Base-by-base conservation (phyloP, 2,329 filamentous ascomycete genomes). In the Ophiostoma quercus region DNA sequence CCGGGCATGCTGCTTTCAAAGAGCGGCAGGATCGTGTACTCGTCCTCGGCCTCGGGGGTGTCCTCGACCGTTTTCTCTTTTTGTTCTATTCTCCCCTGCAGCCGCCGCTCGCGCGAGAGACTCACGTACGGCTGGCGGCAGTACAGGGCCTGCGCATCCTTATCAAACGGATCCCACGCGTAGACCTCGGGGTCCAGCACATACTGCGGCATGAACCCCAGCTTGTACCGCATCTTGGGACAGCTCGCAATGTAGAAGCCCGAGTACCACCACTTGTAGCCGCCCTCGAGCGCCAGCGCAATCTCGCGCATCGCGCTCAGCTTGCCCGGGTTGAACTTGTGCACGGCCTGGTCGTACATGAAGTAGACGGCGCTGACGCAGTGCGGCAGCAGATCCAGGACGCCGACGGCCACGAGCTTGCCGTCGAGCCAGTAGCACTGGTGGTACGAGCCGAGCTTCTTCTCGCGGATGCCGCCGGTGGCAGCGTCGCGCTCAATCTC, bases 221-320 rank as follows among this genome's bases (percentile, higher is more conserved):
- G 90, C 81, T 95, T 95, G 81, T 95, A 95, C 74, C 84, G 84
- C 92, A 95, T 94, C 81, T 95, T 95, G 68, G 85, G 83, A 75
- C 91, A 94, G 69, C 81, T 87, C 77, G 94, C 91, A 71, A 95
- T 94, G 75, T 94, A 95, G 78, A 88, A 94, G 6, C 92, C 88
- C 6, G 84, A 89, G 79, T 94, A 95, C 85, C 92, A 95, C 82
- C 87, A 92, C 62, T 84, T 80, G 74, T 94, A 93, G 0, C 86
- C 88, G 6, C 82, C 82, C 75, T 94, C 91, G 2, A 84, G 79
- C 0, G 91, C 89, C 37, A 95, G 78, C 0, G 87, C 82, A 72
- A 92, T 90, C 78, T 95, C 92, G 72, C 88, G 82, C 72, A 94
- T 77, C 1, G 91, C 92, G 47, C 90, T 88, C 5, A 94, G 79